Conservation (phyloP, 495 filamentous ascomycete species). For the Rostrohypoxylon terebratum region DNA sequence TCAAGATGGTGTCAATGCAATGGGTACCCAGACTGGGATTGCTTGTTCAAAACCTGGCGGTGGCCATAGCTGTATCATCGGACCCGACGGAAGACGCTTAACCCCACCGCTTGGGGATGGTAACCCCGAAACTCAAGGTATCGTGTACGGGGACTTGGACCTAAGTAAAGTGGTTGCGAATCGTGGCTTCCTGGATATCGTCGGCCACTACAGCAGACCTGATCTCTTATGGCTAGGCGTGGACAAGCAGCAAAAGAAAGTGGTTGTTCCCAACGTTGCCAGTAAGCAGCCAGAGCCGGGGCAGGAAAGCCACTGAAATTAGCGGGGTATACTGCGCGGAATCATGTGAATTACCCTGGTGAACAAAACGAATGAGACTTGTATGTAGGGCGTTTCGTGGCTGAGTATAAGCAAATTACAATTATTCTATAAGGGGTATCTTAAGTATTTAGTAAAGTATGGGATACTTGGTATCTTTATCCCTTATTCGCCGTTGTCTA, state of each 20-base stretch:
- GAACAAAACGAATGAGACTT: neutral
- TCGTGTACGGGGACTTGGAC: constrained; percentile 63
- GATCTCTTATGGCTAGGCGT: constrained; percentile 67
- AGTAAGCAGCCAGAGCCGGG: constrained; percentile 13
- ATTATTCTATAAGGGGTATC: neutral
- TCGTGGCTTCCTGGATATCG: constrained; percentile 57
- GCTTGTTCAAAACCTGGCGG: constrained; percentile 58
- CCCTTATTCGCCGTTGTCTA: neutral
- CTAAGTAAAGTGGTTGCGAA: constrained; percentile 52
- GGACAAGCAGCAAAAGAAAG: constrained; percentile 51
- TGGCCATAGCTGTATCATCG: constrained; percentile 63
- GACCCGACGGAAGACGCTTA: constrained; percentile 64
- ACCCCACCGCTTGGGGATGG: constrained; percentile 51
- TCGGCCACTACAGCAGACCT: constrained; percentile 66
- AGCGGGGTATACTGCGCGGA: neutral
- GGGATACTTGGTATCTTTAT: neutral
- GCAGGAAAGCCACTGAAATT: constrained; percentile 1
- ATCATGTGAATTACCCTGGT: constrained; percentile 13
- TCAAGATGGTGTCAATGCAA: constrained; percentile 56
- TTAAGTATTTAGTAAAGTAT: neutral
- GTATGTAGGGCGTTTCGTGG: neutral
- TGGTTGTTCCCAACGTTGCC: constrained; percentile 23
- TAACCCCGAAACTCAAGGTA: constrained; percentile 52
- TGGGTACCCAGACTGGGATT: constrained; percentile 52
- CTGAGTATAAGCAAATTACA: neutral